A percentile compares a stretch with the other conserved stretches of the same genome.
These are phyloP conservation scores for Mycothermus thermophilus DNA, from an alignment of 495 filamentous ascomycete genomes.

Conservation along the genomic window DNA sequence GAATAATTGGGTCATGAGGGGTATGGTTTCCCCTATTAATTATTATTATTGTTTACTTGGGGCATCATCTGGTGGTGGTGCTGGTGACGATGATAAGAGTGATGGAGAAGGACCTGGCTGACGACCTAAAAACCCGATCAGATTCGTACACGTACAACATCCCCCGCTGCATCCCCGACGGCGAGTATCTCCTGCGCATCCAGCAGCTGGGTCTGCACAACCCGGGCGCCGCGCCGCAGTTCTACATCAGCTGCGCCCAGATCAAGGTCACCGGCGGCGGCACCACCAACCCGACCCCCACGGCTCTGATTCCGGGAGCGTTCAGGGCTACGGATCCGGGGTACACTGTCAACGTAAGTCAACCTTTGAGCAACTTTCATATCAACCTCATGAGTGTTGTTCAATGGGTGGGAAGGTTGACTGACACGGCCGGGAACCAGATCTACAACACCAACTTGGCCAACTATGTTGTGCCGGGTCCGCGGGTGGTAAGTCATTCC, in stretches of 20 bases:
- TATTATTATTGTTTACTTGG: neutral
- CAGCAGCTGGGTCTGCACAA: constrained; percentile 50
- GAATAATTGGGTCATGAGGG: constrained; percentile 5
- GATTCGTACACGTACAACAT: constrained; percentile 38
- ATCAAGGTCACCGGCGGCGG: constrained; percentile 40
- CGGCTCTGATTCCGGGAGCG: constrained; percentile 39
- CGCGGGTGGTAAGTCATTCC: constrained; percentile 8
- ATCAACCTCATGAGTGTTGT: too few species aligned
- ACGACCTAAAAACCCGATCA: too few species aligned
- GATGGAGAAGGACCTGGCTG: too few species aligned
- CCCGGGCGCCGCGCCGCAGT: constrained; percentile 28
- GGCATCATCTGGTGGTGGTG: too few species aligned
- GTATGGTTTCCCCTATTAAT: neutral
- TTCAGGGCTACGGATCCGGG: constrained; percentile 42
- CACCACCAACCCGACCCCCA: constrained; percentile 27
- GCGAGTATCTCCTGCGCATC: constrained; percentile 48
- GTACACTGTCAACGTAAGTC: constrained; percentile 27
- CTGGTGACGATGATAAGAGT: too few species aligned
- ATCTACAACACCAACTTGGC: constrained; percentile 8
- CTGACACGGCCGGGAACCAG: too few species aligned
- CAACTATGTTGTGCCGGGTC: constrained; percentile 16
- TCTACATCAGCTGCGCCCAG: constrained; percentile 46
- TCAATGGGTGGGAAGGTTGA: too few species aligned
- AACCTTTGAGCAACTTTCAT: neutral
- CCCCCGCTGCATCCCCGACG: constrained; percentile 37